Percentiles rank a stretch among this genome's conserved stretches.
phyloP scores from a whole-genome alignment of 441 rosid species.

The Gossypium schwendimanii region DNA sequence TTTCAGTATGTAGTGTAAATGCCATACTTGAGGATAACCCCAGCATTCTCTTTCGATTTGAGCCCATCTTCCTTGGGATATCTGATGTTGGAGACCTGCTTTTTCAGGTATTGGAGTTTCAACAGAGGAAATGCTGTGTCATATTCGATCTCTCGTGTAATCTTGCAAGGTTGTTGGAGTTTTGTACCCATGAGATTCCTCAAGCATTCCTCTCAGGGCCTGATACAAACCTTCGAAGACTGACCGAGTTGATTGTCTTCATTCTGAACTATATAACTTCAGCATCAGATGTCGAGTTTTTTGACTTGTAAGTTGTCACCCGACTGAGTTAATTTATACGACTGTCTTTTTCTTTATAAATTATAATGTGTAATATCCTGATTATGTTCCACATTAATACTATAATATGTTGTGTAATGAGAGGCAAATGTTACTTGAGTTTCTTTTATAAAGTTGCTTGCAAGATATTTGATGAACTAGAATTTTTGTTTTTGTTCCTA shows the following conservation, averaged over 20 bases:
- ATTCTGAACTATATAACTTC: conserved; percentile 82
- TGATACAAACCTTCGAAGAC: conserved; percentile 86
- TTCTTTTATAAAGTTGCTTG: conserved; percentile 10
- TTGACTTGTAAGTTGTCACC: conserved; percentile 66
- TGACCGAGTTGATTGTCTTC: conserved; percentile 76
- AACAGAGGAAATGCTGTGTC: conserved; percentile 48
- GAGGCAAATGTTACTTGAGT: conserved; percentile 10
- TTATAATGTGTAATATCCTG: not conserved
- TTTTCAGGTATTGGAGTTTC: conserved; percentile 8
- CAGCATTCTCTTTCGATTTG: not conserved
- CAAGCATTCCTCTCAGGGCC: conserved; percentile 76
- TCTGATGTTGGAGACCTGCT: conserved; percentile 6
- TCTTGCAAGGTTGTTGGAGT: conserved; percentile 88
- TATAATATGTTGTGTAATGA: not conserved
- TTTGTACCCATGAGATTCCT: conserved; percentile 80
- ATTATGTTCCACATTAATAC: not conserved
- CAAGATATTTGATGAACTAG: not conserved
- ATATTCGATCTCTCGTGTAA: conserved; percentile 90
- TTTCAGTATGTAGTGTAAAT: not conserved
- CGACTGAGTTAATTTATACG: conserved; percentile 2
- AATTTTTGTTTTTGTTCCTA: not conserved
- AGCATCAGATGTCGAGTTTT: conserved; percentile 81
- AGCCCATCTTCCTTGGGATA: not conserved
- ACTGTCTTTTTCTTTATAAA: not conserved
- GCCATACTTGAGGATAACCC: not conserved